Evolutionary conservation across 2,329 filamentous ascomycete species (phyloP), one percentile per base, ranked within the genome.

Genomic region (Westerdykella ornata): DNA sequence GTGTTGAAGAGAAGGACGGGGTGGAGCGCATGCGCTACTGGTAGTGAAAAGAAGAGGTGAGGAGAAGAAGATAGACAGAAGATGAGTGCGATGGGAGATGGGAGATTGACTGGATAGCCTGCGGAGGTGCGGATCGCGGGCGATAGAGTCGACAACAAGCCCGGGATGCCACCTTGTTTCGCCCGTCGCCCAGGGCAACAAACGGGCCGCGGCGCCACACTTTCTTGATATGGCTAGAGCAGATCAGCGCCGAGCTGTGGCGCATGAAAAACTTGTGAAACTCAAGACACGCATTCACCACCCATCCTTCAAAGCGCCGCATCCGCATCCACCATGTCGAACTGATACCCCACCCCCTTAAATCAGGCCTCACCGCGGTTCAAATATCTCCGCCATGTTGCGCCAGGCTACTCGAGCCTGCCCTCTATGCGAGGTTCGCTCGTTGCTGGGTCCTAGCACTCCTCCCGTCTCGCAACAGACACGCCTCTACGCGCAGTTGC

Each of bases 341-440:
- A 26, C 22, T 26, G 22, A 26, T 26, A 26, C 12, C 7, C 22
- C 12, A 11, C 12, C 22, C 8, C 22, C n/a, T n/a, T 26, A 7
- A 8, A 26, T 26, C 22, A 26, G 22, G 12, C 8, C 22, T 9
- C 22, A 26, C 12, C 12, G 12, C 8, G 4, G 12, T 11, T 28
- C 15, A 19, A 15, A 7, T 29, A 6, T 31, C 26, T 32, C 37
- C 30, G 42, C 20, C 29, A 63, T 65, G 62, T 41, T 64, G 45
- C 61, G 57, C 39, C 58, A 52, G 32, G 44, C 49, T 32, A 31
- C 51, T n/a, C 52, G 56, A 15, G 41, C 53, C 32, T 73, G 71
- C 48, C 66, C 66, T 7, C 66, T 70, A 44, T 74, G 71, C 60
- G 67, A 71, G 49, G 57, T 55, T 34, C 53, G 59, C 38, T 49